A percentile compares a stretch with the other conserved stretches of the same genome.
Evolutionary conservation across 495 filamentous ascomycete genomes (phyloP).

Genomic region (Opeltia flavorubescens): DNA sequence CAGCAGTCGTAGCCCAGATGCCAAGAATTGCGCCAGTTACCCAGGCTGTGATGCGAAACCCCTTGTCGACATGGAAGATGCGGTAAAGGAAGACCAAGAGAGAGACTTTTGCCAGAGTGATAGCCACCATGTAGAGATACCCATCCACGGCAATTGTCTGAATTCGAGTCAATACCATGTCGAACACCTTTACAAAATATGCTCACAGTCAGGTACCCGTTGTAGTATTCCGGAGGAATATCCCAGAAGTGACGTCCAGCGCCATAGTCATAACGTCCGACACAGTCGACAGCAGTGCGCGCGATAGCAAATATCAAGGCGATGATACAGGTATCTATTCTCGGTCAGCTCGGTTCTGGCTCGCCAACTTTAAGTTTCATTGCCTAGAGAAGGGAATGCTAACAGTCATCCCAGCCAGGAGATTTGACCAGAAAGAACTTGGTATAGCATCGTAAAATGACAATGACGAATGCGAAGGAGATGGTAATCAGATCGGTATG

Average conservation of each 20-base stretch:
- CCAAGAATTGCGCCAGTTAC: not conserved
- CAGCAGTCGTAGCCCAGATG: not conserved
- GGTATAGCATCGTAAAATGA: not conserved
- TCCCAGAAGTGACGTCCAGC: slow-evolving; percentile 1
- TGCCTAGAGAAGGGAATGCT: not conserved
- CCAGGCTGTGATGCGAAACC: slow-evolving; percentile 3
- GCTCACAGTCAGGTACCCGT: not conserved
- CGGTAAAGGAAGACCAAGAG: slow-evolving; percentile 8
- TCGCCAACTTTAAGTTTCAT: not conserved
- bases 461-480: not conserved
- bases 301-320: not conserved
- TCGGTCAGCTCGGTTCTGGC: not conserved
- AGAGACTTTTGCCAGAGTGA: slow-evolving; percentile 5
- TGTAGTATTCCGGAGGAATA: not conserved
- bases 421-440: not conserved
- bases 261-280: not conserved
- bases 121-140: slow-evolving; percentile 2
- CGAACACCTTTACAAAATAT: not conserved
- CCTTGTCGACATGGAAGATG: slow-evolving; percentile 3
- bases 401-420: slow-evolving; percentile 2
- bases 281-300: not conserved
- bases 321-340: not conserved
- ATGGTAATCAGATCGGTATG: not conserved
- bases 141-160: not conserved
- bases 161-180: no score